Base-by-base conservation (phyloP, 2,329 filamentous ascomycete genomes). In the Colletotrichum sansevieriae region DNA sequence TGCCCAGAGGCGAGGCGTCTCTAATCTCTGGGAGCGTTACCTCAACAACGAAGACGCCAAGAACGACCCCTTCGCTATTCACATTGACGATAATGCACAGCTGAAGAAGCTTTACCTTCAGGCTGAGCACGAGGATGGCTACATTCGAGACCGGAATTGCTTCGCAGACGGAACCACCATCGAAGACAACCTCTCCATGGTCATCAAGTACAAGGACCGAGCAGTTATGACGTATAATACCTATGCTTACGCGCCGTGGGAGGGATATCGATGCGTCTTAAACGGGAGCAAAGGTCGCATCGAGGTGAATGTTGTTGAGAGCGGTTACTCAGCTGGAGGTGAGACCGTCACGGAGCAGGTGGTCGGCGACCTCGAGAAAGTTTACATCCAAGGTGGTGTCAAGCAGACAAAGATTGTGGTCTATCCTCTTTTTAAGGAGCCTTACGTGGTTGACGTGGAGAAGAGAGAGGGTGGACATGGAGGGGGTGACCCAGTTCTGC, bases 101-200 rank as follows among this genome's bases (percentile, higher is more conserved):
- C 65, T 85, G 47, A 82, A 80, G 72, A 78, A 75, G 25, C 76
- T 84, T 71, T 84, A 84, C 66, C 76, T 83, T 0, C 82, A 84
- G 37, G 83, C 83, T 0, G 83, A 85, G 74, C 78, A 84, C 47
- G 83, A 85, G 68, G 83, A 85, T 69, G 79, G 80, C 7, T 85
- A 85, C 65, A 81, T 82, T 66, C 80, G 83, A 1, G 83, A 85
- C 43, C 81, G 83, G 47, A 83, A 79, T 56, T 82, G 83, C 9
- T 85, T 85, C 63, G 78, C 81, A 0, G 83, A 85, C 65, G 83
- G 83, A 10, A 84, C 85, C 63, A 84, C 76, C 57, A 85, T 85
- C 46, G 83, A 85, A 70, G 83, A 85, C 68, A 85, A 81, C 1
- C 81, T 84, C 78, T 80, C 78, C 4, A 78, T 84, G 41, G 75